Conservation (phyloP, 73 alveolate genomes). For the Paramecium octaurelia region DNA sequence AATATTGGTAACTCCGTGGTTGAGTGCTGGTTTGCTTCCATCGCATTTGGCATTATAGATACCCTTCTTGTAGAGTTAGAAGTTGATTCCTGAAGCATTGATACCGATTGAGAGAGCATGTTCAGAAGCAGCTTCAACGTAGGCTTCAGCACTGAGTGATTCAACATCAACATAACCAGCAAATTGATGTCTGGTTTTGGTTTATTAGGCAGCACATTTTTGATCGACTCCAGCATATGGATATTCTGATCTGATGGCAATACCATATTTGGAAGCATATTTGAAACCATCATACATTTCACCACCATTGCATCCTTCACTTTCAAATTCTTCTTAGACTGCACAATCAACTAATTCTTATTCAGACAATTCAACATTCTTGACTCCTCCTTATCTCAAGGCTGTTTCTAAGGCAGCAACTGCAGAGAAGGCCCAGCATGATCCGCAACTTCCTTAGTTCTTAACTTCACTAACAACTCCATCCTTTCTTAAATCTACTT, state of each 20-base stretch:
- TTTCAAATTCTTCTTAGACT: not conserved
- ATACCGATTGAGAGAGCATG: not conserved
- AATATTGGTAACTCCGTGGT: constrained; percentile 49
- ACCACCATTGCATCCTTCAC: constrained; percentile 85
- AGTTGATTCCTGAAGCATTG: not conserved
- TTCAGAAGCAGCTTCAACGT: constrained; percentile 20
- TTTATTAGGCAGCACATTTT: not conserved
- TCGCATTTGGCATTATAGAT: not conserved
- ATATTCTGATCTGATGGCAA: constrained; percentile 25
- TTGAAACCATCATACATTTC: constrained; percentile 72
- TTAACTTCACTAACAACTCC: constrained; percentile 50
- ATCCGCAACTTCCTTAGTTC: constrained; percentile 58
- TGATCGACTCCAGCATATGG: constrained; percentile 32
- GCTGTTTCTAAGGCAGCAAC: constrained; percentile 61
- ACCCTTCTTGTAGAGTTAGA: constrained; percentile 20
- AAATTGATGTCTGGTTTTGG: constrained; percentile 22
- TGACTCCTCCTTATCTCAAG: not conserved
- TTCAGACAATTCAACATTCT: constrained; percentile 55
- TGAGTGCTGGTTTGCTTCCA: not conserved
- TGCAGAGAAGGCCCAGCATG: constrained; percentile 67
- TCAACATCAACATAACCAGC: not conserved
- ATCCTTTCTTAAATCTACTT: constrained; percentile 68
- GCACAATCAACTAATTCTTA: constrained; percentile 75
- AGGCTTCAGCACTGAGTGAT: not conserved
- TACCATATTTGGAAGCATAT: constrained; percentile 47